phyloP scores from a whole-genome alignment of 768 basidiomycete genomes.

The Kwoniella dendrophila region DNA sequence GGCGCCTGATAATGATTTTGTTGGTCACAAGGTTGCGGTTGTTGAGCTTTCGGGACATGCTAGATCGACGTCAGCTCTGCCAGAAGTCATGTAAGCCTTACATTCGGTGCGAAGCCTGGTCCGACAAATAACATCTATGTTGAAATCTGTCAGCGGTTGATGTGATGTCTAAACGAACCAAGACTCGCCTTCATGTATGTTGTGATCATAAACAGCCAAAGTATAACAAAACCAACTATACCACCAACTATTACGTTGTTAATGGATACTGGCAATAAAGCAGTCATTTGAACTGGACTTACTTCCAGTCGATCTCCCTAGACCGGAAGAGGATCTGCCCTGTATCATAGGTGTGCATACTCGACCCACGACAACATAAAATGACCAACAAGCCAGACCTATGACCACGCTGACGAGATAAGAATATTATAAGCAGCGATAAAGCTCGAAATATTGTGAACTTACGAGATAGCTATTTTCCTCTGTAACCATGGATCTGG shows the following conservation, averaged over 20 bases:
- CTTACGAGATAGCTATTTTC: slow-evolving; percentile 38
- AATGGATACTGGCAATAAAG: not conserved
- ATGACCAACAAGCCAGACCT: slow-evolving; percentile 67
- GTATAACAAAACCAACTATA: slow-evolving; percentile 65
- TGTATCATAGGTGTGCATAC: slow-evolving; percentile 74
- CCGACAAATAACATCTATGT: slow-evolving; percentile 32
- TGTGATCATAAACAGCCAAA: slow-evolving; percentile 77
- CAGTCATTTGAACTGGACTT: slow-evolving; percentile 59
- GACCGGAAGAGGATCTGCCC: slow-evolving; percentile 59
- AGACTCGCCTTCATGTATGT: slow-evolving; percentile 73
- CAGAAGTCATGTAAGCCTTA: not conserved
- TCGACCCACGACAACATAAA: slow-evolving; percentile 76
- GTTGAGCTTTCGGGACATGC: slow-evolving; percentile 3
- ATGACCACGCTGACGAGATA: slow-evolving; percentile 58
- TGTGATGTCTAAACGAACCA: no score
- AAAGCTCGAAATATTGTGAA: not conserved
- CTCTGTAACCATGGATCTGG: slow-evolving; percentile 38
- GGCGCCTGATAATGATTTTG: not conserved
- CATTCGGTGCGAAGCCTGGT: slow-evolving; percentile 39
- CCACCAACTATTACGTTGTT: slow-evolving; percentile 63
- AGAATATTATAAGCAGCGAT: not conserved
- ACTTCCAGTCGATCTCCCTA: slow-evolving; percentile 67
- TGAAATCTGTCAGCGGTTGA: not conserved
- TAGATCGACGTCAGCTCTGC: slow-evolving; percentile 2
- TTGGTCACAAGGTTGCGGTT: slow-evolving; percentile 1